Base-by-base conservation (phyloP, 129 eudicot genomes). In the Pseudognaphalium luteoalbum region DNA sequence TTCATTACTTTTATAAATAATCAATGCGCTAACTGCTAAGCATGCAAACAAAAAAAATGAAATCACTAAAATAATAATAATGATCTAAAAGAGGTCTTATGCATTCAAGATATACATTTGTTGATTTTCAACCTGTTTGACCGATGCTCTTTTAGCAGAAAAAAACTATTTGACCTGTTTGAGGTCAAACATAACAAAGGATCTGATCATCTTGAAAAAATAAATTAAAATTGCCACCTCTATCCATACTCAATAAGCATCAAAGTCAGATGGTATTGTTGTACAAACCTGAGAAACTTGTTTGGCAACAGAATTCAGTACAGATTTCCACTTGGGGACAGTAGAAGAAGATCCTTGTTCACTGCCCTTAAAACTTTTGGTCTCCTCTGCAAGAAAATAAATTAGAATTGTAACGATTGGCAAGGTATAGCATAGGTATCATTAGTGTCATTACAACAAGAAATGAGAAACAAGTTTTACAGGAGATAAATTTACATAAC, bases 281-380 rank as follows among this genome's bases (percentile, higher is more conserved):
- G 76, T 32, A 84, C 89, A 47, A 78, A 93, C 99, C 95, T 94
- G 96, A 73, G 96, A 87, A 33, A 94, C 93, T 59, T 91, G 99
- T 73, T 87, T 94, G 54, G 99, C 92, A 22, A 94, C 86, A 35
- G 92, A 87, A 80, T 91, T 87, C 44, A 91, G 25, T 28, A 94
- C 78, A 33, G 96, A 87, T 81, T 85, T 94, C 97, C 97, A 94
- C 85, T 76, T 89, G 37, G 97, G 79, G 57, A 83, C 83, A 70
- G 83, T 80, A 71, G 87, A 69, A 71, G 90, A 68, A 71, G 90
- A 68, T 50, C 67, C 66, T 44, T 71, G 80, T 51, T 71, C 60
- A 19, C 76, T 64, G 68, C 80, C 82, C 81, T 84, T 89, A 74
- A 71, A 80, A 68, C 87, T 81, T 77, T 75, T 90, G 20, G 65